Evolutionary conservation across 805 yeast species (phyloP), one percentile per base, ranked within the genome.

Genomic region (Wickerhamiella bombiphila): DNA sequence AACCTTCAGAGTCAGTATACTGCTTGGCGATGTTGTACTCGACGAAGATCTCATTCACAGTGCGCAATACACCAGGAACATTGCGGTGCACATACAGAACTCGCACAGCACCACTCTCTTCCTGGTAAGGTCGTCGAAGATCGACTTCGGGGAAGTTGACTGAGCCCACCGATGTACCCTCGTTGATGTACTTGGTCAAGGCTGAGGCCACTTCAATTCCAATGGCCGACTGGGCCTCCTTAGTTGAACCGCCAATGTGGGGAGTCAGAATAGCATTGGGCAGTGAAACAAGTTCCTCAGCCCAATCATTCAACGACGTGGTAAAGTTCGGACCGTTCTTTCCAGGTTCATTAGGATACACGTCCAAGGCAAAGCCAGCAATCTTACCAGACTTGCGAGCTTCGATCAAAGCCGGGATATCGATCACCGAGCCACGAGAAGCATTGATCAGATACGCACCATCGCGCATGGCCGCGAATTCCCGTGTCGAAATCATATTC

Each of bases 81-180:
- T 91, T 91, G 64, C 81, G 91, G 66, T 91, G 98, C 55, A 86
- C 80, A 64, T 91, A 91, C 53, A 91, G 69, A 30, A 91, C 94
- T 66, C 98, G 81, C 49, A 86, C 96, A 38, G 58, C 60, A 39
- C 78, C 71, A 58, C 79, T 72, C 57, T 80, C 77, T 60, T 82
- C 94, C 56, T 82, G 93, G 61, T 79, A 70, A 53, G 83, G 81
- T 24, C 85, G 79, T 65, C 96, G 80, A 52, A 91, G 69, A 19
- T 88, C 65, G 47, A 91, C 96, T 67, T 91, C 97, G 55, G 98
- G 98, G 93, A 91, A 86, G 72, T 91, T 91, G 42, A 88, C 98
- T 4, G 97, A 86, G 54, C 95, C 97, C 36, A 72, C 72, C 13
- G 97, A 80, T 54, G 75, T 69, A 68, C 98, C 98, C 68, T 88